phyloP scores from a whole-genome alignment of 2,329 filamentous ascomycete genomes.

The Lachnellula occidentalis region DNA sequence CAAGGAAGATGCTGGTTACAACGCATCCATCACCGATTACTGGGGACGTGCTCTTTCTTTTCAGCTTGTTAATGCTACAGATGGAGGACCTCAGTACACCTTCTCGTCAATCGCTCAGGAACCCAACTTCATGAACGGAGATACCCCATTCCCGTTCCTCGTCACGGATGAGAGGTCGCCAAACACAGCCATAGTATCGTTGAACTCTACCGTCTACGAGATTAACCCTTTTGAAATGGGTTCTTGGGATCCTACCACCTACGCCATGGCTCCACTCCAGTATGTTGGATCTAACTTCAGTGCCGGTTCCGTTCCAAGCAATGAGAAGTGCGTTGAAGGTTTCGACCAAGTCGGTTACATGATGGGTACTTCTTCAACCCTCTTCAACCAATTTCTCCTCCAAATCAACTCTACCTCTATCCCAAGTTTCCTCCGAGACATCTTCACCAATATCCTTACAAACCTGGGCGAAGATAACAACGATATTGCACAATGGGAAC shows the following conservation, averaged over 20 bases:
- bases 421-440: conserved; percentile 41
- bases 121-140: conserved; percentile 54
- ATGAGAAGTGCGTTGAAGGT: conserved; percentile 63
- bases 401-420: conserved; percentile 49
- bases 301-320: conserved; percentile 49
- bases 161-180: conserved; percentile 64
- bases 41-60: conserved; percentile 84
- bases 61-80: conserved; percentile 71
- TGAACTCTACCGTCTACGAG: conserved; percentile 72
- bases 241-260: conserved; percentile 67
- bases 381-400: conserved; percentile 77
- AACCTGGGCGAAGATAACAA: conserved; percentile 53
- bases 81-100: conserved; percentile 72
- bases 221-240: conserved; percentile 79
- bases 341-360: conserved; percentile 80
- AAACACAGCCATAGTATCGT: conserved; percentile 53
- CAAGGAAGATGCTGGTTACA: conserved; percentile 60
- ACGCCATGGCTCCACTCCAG: conserved; percentile 63
- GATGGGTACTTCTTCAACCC: conserved; percentile 77
- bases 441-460: conserved; percentile 50
- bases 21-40: conserved; percentile 76
- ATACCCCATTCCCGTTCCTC: conserved; percentile 67
- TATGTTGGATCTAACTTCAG: conserved; percentile 71
- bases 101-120: conserved; percentile 72
- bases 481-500: conserved; percentile 68